Evolutionary conservation across 1,139 yeast species (phyloP), one percentile per base, ranked within the genome.

Genomic region (Saccharomycopsis hybrid): DNA sequence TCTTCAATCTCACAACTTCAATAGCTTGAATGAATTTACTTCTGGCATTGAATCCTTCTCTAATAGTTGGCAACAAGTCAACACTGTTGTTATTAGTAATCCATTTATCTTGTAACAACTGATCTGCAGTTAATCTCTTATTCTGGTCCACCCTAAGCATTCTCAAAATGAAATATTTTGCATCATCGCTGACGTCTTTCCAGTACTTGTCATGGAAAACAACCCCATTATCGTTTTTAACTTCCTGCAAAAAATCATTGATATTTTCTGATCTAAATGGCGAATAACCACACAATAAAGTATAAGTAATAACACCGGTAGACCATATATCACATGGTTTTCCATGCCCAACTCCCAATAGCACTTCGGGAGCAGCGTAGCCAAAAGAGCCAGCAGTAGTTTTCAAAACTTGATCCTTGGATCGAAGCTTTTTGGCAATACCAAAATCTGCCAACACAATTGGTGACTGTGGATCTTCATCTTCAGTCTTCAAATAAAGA

Each of bases 311-410:
- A 7, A 89, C 96, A 28, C 97, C 97, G 43, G 89, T 65, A 1
- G 95, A 84, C 97, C 97, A 89, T 43, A 89, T 76, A 63, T 89
- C 97, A 65, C 95, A 89, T 1, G 96, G 90, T 62, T 85, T 87
- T 42, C 95, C 94, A 66, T 89, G 96, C 5, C 96, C 96, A 40
- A 72, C 67, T 4, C 86, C 82, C 46, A 76, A 66, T 37, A 89
- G 71, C 3, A 89, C 92, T 63, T 89, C 97, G 0, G 97, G 97
- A 0, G 97, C 96, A 3, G 95, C 96, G 63, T 89, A 89, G 2
- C 96, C 96, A 66, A 88, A 80, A 1, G 95, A 84, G 0, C 97
- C 97, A 0, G 96, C 96, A 45, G 86, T 82, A 30, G 85, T 73
- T 30, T 80, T 83, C 53, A 90, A 72, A 56, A 81, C 74, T 56